Evolutionary conservation across 2,329 filamentous ascomycete species (phyloP), one percentile per base, ranked within the genome.

Genomic region (Venturia carpophila): DNA sequence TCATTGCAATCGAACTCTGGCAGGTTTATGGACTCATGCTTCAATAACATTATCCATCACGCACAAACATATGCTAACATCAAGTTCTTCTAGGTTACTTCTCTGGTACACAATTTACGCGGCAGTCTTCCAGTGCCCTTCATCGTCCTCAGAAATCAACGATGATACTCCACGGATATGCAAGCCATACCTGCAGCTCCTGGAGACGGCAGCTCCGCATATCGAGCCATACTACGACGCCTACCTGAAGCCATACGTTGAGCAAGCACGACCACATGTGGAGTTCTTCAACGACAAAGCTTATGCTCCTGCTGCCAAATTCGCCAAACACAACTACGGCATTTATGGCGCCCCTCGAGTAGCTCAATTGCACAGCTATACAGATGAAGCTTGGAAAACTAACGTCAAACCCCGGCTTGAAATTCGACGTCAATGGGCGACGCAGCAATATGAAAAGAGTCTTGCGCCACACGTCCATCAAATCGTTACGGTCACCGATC

Each of bases 91-190:
- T 68, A 93, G 93, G 71, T 75, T 97, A 56, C 75, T 87, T 66
- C 88, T 91, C 24, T 99, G 93, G 93, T 96, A 94, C 74, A 83
- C 87, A 43, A 86, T 97, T 68, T 76, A 92, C 67, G 94, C 89
- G 30, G 79, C 94, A 65, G 77, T 93, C 66, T 89, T 99, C 74
- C 85, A 88, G 67, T 99, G 93, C 75, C 93, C 93, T 15, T 80
- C 86, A 3, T 85, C 84, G 10, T 77, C 87, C 67, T 83, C 87
- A 37, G 82, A 85, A 34, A 84, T 94, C 71, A 83, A 85, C 70
- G 84, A 88, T 34, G 77, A 82, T 39, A 90, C 91, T 1, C 90
- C 92, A 0, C 82, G 79, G 68, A 84, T 97, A 67, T 99, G 94
- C 83, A 87, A 87, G 72, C 87, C 90, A 11, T 97, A 97, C 71